A percentile compares a stretch with the other conserved stretches of the same genome.
These are phyloP conservation scores for Penicillium bialowiezense DNA, from an alignment of 495 filamentous ascomycete species.

Conservation along the genomic window DNA sequence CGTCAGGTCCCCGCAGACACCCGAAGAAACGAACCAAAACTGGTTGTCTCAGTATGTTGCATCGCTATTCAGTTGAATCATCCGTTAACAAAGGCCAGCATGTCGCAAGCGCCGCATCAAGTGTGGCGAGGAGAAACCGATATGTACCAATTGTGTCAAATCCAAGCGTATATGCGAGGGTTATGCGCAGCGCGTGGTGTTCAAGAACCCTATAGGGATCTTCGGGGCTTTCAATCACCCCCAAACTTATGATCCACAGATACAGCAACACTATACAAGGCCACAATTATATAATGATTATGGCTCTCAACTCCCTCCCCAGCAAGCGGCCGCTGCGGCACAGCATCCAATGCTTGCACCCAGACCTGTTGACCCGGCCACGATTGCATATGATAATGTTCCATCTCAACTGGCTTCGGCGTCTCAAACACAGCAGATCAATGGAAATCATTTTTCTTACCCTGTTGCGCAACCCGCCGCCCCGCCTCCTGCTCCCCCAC, in stretches of 20 bases:
- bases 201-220: slow-evolving; percentile 82
- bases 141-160: slow-evolving; percentile 89
- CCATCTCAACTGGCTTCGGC: neutral
- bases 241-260: slow-evolving; percentile 15
- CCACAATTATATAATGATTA: slow-evolving; percentile 22
- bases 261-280: slow-evolving; percentile 17
- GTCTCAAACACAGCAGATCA: neutral
- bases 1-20: slow-evolving; percentile 19
- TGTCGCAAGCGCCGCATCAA: slow-evolving; percentile 96
- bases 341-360: slow-evolving; percentile 38
- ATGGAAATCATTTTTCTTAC: slow-evolving; percentile 19
- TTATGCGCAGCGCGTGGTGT: slow-evolving; percentile 88
- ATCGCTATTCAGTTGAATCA: neutral
- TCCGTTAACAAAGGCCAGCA: slow-evolving; percentile 48
- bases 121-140: slow-evolving; percentile 92
- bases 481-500: slow-evolving; percentile 10
- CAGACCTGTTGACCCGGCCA: slow-evolving; percentile 16
- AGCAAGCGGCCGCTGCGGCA: slow-evolving; percentile 28
- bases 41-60: slow-evolving; percentile 82
- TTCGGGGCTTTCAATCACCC: slow-evolving; percentile 39
- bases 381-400: slow-evolving; percentile 11
- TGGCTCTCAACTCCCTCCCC: slow-evolving; percentile 15
- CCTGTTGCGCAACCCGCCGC: too few relatives aligned
- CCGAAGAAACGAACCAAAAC: slow-evolving; percentile 85
- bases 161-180: slow-evolving; percentile 93